A percentile compares a stretch with the other conserved stretches of the same genome.
Evolutionary conservation across 768 basidiomycete species (phyloP).

Genomic region (Tephrocybe sp.): DNA sequence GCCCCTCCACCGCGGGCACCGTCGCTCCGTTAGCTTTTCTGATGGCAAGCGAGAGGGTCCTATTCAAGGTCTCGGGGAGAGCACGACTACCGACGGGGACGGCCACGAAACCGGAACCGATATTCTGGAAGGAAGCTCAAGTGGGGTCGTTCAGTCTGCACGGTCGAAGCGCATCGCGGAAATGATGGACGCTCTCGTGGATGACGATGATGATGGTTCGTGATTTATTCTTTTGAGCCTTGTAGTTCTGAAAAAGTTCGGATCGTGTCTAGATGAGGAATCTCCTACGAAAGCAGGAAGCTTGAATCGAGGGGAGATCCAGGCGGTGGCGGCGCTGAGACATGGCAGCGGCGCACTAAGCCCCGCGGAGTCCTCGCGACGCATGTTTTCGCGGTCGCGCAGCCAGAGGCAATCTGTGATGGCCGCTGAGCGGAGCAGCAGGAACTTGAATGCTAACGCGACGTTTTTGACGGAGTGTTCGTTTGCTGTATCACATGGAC

Average conservation of each 20-base stretch:
- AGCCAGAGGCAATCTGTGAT: constrained; percentile 33
- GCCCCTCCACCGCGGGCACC: constrained; percentile 54
- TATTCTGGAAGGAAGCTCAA: constrained; percentile 21
- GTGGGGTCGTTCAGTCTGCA: constrained; percentile 52
- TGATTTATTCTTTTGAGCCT: constrained; percentile 12
- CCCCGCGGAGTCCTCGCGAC: constrained; percentile 33
- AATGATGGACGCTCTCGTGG: constrained; percentile 74
- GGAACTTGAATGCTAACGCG: constrained; percentile 41
- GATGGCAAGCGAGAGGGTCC: constrained; percentile 91
- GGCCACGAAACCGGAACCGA: constrained; percentile 20
- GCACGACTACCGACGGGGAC: constrained; percentile 38
- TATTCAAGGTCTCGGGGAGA: constrained; percentile 58
- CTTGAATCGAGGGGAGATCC: constrained; percentile 46
- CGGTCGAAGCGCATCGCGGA: constrained; percentile 81
- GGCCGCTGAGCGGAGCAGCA: constrained; percentile 30
- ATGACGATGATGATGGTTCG: constrained; percentile 68
- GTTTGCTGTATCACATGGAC: constrained; percentile 91
- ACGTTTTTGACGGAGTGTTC: constrained; percentile 93
- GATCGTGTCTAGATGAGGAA: too few species aligned
- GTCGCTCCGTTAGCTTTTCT: constrained; percentile 95
- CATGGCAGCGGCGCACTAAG: not conserved
- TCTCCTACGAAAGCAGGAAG: constrained; percentile 54
- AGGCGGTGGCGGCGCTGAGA: constrained; percentile 26
- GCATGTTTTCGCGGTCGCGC: constrained; percentile 46
- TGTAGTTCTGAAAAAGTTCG: too few species aligned